phyloP scores from a whole-genome alignment of 306 rosid genomes.

The Corylus avellana region DNA sequence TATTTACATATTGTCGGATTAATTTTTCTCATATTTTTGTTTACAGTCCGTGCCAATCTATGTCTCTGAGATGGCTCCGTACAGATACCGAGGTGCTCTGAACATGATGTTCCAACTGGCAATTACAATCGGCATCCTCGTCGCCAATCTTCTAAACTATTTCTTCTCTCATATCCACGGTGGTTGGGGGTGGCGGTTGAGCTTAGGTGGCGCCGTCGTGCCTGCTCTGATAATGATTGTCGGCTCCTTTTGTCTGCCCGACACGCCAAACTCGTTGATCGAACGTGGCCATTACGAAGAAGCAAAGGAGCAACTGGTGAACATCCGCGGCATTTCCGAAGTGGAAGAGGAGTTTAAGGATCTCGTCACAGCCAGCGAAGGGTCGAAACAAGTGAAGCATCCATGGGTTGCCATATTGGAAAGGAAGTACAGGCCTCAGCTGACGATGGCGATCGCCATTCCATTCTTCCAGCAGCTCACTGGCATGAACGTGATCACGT shows the following conservation, averaged over 20 bases:
- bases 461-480: constrained; percentile 88
- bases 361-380: constrained; percentile 57
- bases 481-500: constrained; percentile 73
- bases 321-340: constrained; percentile 43
- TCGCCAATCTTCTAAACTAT: constrained; percentile 66
- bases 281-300: constrained; percentile 45
- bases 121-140: constrained; percentile 69
- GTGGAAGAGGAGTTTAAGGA: constrained; percentile 67
- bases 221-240: constrained; percentile 64
- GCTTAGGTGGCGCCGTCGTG: constrained; percentile 73
- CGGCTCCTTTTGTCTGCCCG: constrained; percentile 61
- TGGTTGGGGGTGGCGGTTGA: constrained; percentile 78
- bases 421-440: constrained; percentile 72
- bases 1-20: neutral
- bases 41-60: constrained; percentile 79
- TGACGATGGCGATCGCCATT: constrained; percentile 53
- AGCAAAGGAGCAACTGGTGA: constrained; percentile 47
- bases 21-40: neutral
- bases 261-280: constrained; percentile 75
- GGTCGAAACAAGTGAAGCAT: constrained; percentile 41
- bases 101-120: constrained; percentile 80
- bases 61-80: constrained; percentile 78
- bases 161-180: constrained; percentile 43
- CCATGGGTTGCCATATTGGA: constrained; percentile 55
- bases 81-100: constrained; percentile 53